phyloP scores from a whole-genome alignment of 192 early-diverging fungal species.

The Funneliformis geosporum region DNA sequence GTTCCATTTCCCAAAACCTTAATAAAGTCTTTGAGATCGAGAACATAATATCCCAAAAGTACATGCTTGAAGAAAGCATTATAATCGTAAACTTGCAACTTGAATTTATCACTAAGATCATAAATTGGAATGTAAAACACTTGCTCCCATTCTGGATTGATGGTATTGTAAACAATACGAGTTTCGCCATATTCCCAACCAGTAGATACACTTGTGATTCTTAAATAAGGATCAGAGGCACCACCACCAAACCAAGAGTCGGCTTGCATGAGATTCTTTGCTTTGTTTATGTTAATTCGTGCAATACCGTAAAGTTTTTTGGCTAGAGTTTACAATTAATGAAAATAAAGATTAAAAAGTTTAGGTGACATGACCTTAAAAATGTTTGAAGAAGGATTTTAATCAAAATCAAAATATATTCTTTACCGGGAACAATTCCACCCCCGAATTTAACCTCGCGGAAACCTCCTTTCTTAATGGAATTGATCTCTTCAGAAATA shows the following conservation, averaged over 20 bases:
- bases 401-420: neutral
- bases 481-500: neutral
- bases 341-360: no score
- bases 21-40: conserved; percentile 60
- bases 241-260: conserved; percentile 58
- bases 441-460: neutral
- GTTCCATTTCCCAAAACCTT: conserved; percentile 45
- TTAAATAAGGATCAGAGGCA: conserved; percentile 90
- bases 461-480: neutral
- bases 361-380: no score
- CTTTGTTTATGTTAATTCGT: conserved; percentile 70
- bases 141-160: conserved; percentile 92
- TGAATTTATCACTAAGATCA: conserved; percentile 62
- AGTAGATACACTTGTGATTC: conserved; percentile 54
- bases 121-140: conserved; percentile 83
- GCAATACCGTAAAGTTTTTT: conserved; percentile 68
- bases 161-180: conserved; percentile 73
- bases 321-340: no score
- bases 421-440: neutral
- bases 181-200: conserved; percentile 69
- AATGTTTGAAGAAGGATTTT: no score
- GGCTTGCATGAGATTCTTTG: conserved; percentile 75
- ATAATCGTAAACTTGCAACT: conserved; percentile 77
- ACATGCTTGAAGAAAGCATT: conserved; percentile 79
- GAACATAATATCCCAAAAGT: conserved; percentile 64